Evolutionary conservation across 2,329 filamentous ascomycete species (phyloP).

Genomic region (Hysterium pulicare): DNA sequence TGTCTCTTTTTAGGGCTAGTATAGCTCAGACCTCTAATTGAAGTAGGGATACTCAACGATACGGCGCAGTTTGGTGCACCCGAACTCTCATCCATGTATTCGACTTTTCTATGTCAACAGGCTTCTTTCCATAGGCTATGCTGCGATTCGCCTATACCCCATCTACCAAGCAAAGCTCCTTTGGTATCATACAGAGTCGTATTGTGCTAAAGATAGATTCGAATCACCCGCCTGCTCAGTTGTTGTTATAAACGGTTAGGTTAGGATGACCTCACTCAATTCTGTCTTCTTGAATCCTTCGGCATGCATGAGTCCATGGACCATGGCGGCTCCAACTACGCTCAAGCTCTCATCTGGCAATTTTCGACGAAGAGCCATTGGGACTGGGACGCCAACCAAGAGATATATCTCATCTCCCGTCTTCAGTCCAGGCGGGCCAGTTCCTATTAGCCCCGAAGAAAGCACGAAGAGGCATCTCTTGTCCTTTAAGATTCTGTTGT

Average conservation of each 20-base stretch:
- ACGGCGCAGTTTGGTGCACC: no score
- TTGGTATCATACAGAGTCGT: no score
- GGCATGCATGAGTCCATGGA: background rate
- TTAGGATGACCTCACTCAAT: background rate
- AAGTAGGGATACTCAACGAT: no score
- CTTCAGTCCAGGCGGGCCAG: background rate
- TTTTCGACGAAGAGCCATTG: background rate
- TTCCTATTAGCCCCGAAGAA: background rate
- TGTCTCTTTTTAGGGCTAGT: no score
- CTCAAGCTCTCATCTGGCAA: background rate
- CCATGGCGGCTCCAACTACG: background rate
- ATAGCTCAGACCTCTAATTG: no score
- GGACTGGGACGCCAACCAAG: background rate
- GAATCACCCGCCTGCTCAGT: no score
- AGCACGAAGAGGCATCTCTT: background rate
- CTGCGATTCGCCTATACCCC: no score
- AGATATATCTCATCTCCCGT: background rate
- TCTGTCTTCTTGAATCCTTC: background rate
- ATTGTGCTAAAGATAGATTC: no score
- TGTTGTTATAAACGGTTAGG: background rate
- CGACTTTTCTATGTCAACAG: no score
- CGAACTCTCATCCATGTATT: no score
- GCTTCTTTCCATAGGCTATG: no score
- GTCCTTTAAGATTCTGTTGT: background rate
- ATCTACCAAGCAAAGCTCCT: no score